These are phyloP conservation scores for Thalassiosira mediterranea DNA, from an alignment of 352 stramenopile species.

Conservation along the genomic window DNA sequence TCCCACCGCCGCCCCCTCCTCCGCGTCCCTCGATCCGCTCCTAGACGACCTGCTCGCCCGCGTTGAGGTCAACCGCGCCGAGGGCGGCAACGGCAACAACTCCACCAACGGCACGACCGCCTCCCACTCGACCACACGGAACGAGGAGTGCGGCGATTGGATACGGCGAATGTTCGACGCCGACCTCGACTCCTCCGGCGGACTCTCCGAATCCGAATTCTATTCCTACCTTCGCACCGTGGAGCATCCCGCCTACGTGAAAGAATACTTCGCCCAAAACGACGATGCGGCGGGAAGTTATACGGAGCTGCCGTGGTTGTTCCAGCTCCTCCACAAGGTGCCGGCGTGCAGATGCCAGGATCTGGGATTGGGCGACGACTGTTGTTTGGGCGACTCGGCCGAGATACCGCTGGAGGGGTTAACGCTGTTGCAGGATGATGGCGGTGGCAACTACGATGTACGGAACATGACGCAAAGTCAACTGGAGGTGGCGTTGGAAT, in stretches of 20 bases:
- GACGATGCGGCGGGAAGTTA: conserved; percentile 5
- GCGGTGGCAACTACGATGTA: no score
- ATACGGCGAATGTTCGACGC: not conserved
- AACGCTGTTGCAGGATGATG: not conserved
- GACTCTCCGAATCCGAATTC: conserved; percentile 20
- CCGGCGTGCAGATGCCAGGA: not conserved
- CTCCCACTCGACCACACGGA: no score
- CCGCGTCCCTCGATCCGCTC: no score
- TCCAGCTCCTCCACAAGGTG: conserved; percentile 5
- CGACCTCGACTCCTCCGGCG: conserved; percentile 16
- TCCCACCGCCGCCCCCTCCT: no score
- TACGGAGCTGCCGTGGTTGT: not conserved
- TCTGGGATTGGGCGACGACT: conserved; percentile 7
- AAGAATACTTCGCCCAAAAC: conserved; percentile 24
- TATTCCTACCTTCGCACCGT: conserved; percentile 11
- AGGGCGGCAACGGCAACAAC: no score
- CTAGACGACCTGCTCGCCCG: no score
- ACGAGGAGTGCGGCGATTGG: conserved; percentile 16
- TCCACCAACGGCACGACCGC: no score
- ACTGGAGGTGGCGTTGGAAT: not conserved
- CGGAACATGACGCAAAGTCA: no score
- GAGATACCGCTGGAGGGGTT: conserved; percentile 8
- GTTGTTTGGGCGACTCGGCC: conserved; percentile 3
- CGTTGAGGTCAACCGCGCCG: no score
- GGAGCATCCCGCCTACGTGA: conserved; percentile 12